These are phyloP conservation scores for Serendipita sp. DNA, from an alignment of 768 basidiomycete genomes.

Conservation along the genomic window DNA sequence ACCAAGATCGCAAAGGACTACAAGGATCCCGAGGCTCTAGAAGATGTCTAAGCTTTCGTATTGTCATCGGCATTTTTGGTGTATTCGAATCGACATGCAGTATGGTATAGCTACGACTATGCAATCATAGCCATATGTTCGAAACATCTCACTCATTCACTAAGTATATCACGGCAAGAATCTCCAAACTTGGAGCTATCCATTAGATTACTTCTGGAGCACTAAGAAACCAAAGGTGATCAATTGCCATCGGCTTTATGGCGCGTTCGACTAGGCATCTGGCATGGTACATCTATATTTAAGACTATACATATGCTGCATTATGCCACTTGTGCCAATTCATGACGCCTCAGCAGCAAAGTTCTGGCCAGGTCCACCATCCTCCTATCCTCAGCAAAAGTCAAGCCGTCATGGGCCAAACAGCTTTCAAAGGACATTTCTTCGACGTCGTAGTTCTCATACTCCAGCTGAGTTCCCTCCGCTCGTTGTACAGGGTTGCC, in stretches of 20 bases:
- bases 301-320: background rate
- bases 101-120: conserved; percentile 1
- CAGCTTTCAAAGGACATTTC: background rate
- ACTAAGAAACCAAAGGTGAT: too few relatives aligned
- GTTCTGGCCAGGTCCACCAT: background rate
- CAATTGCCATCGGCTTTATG: too few relatives aligned
- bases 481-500: background rate
- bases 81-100: background rate
- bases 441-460: background rate
- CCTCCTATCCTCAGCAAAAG: background rate
- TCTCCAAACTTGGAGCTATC: too few relatives aligned
- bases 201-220: too few relatives aligned
- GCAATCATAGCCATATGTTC: conserved; percentile 3
- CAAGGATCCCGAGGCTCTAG: conserved; percentile 92
- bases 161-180: too few relatives aligned
- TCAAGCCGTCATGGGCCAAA: background rate
- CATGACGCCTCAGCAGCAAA: background rate
- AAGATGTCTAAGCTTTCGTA: conserved; percentile 52
- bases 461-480: background rate
- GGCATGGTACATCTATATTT: too few relatives aligned
- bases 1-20: conserved; percentile 89
- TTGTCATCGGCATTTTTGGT: background rate
- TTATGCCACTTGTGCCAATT: background rate
- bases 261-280: too few relatives aligned
- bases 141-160: background rate